These are phyloP conservation scores for Huiozyma naganishii DNA, from an alignment of 805 yeast genomes.

Conservation along the genomic window DNA sequence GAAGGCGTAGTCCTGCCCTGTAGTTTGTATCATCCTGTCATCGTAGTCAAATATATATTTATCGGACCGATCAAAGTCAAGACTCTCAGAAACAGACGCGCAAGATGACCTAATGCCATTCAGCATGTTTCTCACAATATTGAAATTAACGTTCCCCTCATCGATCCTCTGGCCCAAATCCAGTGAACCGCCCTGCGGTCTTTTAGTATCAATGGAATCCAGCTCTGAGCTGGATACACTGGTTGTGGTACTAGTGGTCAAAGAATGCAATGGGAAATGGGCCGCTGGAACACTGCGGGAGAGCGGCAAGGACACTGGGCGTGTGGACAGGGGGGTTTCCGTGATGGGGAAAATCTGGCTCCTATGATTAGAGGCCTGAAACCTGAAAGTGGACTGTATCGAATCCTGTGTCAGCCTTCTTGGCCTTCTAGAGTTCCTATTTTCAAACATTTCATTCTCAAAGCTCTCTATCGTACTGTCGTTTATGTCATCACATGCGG, in stretches of 20 bases:
- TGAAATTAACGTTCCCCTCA: constrained; percentile 88
- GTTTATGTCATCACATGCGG: no score
- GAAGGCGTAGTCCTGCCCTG: constrained; percentile 79
- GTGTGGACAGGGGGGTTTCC: not conserved
- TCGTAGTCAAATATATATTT: constrained; percentile 79
- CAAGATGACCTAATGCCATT: constrained; percentile 95
- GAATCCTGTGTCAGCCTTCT: constrained; percentile 1
- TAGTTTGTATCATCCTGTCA: constrained; percentile 79
- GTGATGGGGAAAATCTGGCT: constrained; percentile 3
- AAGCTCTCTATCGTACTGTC: no score
- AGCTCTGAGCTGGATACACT: no score
- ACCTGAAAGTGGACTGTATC: constrained; percentile 1
- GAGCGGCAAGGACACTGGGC: no score
- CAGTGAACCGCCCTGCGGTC: not conserved
- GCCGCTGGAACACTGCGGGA: no score
- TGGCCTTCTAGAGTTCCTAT: no score
- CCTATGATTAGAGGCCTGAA: constrained; percentile 1
- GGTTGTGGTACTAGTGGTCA: no score
- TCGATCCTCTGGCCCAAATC: constrained; percentile 61
- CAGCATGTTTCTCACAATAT: constrained; percentile 91
- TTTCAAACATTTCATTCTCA: no score
- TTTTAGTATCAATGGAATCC: not conserved
- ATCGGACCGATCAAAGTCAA: constrained; percentile 59
- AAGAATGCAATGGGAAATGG: no score
- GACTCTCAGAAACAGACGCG: constrained; percentile 46